Conservation (phyloP, 1,139 yeast species). For the Taiozyma sp. region DNA sequence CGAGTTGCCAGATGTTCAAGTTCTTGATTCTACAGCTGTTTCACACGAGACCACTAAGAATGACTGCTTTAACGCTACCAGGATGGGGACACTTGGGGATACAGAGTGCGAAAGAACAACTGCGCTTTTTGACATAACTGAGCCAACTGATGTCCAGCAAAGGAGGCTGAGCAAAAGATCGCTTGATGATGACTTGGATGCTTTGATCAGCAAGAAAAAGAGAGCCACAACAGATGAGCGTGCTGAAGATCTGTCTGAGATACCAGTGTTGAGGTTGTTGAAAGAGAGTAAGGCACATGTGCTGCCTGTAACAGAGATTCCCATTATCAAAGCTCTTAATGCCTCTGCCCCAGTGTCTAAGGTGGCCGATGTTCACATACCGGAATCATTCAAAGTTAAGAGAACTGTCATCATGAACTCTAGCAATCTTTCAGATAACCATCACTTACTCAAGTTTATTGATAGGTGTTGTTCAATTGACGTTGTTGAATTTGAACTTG, state of each 20-base stretch:
- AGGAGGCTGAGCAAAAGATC: background rate
- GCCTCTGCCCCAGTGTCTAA: background rate
- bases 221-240: background rate
- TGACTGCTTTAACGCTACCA: conserved; percentile 5
- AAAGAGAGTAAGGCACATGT: background rate
- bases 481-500: conserved; percentile 13
- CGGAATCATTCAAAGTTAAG: background rate
- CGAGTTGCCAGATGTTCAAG: background rate
- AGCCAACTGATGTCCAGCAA: background rate
- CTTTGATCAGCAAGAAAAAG: conserved; percentile 7
- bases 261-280: background rate
- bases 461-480: background rate
- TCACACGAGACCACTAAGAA: background rate
- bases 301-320: background rate
- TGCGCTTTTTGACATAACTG: background rate
- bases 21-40: background rate
- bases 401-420: conserved; percentile 5
- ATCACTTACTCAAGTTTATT: background rate
- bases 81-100: conserved; percentile 4
- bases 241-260: background rate
- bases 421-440: background rate
- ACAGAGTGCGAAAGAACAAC: background rate
- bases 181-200: conserved; percentile 16
- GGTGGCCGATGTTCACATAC: background rate
- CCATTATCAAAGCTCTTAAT: background rate